Percentiles rank a stretch among this genome's conserved stretches.
Evolutionary conservation across 345 rosid genomes (phyloP).

Genomic region (Triadica sebifera): DNA sequence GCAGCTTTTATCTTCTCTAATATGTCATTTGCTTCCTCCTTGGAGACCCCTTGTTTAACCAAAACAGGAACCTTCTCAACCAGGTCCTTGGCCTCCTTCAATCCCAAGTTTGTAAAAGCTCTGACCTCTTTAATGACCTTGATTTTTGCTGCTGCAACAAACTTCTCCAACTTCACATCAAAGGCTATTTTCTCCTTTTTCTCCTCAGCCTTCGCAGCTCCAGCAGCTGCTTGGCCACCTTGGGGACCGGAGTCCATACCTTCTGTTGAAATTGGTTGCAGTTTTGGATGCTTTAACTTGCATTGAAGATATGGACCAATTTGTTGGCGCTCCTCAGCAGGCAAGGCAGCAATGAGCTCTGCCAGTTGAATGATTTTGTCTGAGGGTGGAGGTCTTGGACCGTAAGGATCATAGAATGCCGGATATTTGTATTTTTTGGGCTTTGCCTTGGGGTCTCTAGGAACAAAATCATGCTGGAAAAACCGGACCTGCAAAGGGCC

Average conservation of each 20-base stretch:
- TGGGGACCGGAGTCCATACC: constrained; percentile 30
- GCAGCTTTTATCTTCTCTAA: constrained; percentile 46
- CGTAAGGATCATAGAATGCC: constrained; percentile 48
- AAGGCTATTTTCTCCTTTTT: too few species aligned
- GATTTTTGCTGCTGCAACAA: too few species aligned
- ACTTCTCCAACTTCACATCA: too few species aligned
- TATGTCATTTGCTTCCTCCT: constrained; percentile 44
- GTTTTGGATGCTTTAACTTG: constrained; percentile 32
- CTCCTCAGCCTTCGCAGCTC: too few species aligned
- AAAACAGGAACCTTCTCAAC: constrained; percentile 46
- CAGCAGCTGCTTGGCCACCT: constrained; percentile 25
- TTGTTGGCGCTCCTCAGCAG: constrained; percentile 38
- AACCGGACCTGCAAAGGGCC: constrained; percentile 14
- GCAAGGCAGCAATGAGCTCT: constrained; percentile 45
- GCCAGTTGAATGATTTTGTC: constrained; percentile 53
- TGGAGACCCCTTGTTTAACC: constrained; percentile 44
- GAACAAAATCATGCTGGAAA: constrained; percentile 6
- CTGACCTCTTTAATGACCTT: too few species aligned
- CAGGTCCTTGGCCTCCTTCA: constrained; percentile 53
- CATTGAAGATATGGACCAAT: constrained; percentile 33
- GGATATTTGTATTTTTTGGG: constrained; percentile 50
- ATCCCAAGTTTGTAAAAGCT: constrained; percentile 24
- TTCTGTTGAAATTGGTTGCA: constrained; percentile 32
- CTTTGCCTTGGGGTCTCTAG: constrained; percentile 49
- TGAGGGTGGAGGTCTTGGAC: constrained; percentile 49